Percentiles rank a stretch among this genome's conserved stretches.
Evolutionary conservation across 139 green algal species (phyloP).

Genomic region (Bryopsis sp.): DNA sequence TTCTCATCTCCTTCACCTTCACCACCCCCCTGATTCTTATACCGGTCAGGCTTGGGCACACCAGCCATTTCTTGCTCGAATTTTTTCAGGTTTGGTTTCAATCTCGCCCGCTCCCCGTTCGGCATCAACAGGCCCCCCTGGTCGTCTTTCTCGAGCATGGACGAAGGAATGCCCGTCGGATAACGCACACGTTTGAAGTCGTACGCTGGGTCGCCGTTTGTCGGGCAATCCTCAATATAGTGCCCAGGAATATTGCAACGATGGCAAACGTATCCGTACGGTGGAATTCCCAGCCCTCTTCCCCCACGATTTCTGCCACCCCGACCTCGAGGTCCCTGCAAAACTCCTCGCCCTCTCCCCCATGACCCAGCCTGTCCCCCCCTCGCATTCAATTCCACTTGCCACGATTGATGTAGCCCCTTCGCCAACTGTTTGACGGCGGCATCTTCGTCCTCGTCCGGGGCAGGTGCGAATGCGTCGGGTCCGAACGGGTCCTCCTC

Average conservation of each 20-base stretch:
- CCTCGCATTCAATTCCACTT: slow-evolving; percentile 1
- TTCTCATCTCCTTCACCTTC: too few relatives aligned
- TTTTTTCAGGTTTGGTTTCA: slow-evolving; percentile 12
- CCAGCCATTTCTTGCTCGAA: slow-evolving; percentile 18
- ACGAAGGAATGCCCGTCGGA: slow-evolving; percentile 25
- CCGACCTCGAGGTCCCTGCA: background rate
- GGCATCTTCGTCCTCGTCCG: slow-evolving; percentile 8
- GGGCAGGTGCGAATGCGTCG: slow-evolving; percentile 6
- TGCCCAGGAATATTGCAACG: slow-evolving; percentile 25
- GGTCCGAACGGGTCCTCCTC: background rate
- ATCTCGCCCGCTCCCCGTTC: slow-evolving; percentile 12
- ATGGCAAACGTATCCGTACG: slow-evolving; percentile 18
- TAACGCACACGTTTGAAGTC: slow-evolving; percentile 28
- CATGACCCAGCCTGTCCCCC: background rate
- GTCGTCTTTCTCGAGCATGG: slow-evolving; percentile 23
- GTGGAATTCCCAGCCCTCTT: background rate
- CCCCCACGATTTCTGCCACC: background rate
- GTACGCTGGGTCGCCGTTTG: slow-evolving; percentile 29
- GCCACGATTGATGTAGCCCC: background rate
- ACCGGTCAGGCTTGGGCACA: too few relatives aligned
- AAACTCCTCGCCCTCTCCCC: background rate
- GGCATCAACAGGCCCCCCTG: slow-evolving; percentile 26
- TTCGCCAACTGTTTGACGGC: background rate
- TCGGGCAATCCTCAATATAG: slow-evolving; percentile 30
- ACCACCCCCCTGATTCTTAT: too few relatives aligned